These are phyloP conservation scores for Chaetomidium leptoderma DNA, from an alignment of 495 filamentous ascomycete genomes.

Conservation along the genomic window DNA sequence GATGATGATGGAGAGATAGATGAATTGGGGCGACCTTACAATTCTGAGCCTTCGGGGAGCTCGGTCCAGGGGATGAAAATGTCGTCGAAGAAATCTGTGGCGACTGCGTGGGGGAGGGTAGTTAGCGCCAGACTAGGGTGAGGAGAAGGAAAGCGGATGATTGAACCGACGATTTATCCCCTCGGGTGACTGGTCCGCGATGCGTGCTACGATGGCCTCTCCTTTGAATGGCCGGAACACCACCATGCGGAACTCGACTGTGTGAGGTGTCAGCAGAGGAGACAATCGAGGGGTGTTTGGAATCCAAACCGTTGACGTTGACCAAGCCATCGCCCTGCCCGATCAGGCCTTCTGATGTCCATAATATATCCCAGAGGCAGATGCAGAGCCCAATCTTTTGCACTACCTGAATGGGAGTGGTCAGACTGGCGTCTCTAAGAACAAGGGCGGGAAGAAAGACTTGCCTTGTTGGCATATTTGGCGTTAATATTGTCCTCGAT, in stretches of 20 bases:
- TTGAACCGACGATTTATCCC: slow-evolving; percentile 67
- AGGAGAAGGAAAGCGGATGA: not conserved
- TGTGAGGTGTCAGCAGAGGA: not conserved
- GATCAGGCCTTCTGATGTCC: slow-evolving; percentile 84
- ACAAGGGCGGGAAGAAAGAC: slow-evolving; percentile 1
- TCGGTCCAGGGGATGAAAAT: slow-evolving; percentile 70
- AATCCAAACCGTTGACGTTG: slow-evolving; percentile 74
- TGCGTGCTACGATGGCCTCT: slow-evolving; percentile 79
- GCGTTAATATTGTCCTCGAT: slow-evolving; percentile 92
- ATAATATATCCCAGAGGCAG: slow-evolving; percentile 80
- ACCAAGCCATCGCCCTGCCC: slow-evolving; percentile 85
- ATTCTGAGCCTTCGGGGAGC: slow-evolving; percentile 66
- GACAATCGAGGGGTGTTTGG: not conserved
- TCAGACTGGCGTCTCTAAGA: not conserved
- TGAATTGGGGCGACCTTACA: slow-evolving; percentile 52
- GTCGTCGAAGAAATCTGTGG: slow-evolving; percentile 85
- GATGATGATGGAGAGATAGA: no score
- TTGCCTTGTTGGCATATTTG: slow-evolving; percentile 90
- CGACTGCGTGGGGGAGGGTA: slow-evolving; percentile 53
- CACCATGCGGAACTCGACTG: slow-evolving; percentile 88
- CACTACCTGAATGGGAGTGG: slow-evolving; percentile 30
- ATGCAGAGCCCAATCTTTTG: slow-evolving; percentile 86
- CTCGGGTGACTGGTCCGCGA: slow-evolving; percentile 60
- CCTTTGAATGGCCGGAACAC: slow-evolving; percentile 93
- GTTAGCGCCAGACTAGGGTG: not conserved